Evolutionary conservation across 306 rosid species (phyloP).

Genomic region (Arachis hypogaea): DNA sequence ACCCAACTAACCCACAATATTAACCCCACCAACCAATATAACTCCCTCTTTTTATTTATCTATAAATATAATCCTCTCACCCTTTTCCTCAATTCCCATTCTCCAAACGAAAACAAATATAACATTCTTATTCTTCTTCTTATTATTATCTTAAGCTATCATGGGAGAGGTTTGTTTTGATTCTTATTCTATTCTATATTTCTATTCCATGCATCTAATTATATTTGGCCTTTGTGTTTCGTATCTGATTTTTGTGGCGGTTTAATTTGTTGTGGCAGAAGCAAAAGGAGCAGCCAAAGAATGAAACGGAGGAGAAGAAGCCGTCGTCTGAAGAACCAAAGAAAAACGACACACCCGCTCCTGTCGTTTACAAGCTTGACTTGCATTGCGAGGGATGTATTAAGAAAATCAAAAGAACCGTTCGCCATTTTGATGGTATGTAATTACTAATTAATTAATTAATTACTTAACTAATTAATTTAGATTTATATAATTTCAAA

Average conservation of each 20-base stretch:
- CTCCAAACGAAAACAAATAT: slow-evolving; percentile 39
- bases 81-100: slow-evolving; percentile 25
- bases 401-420: slow-evolving; percentile 65
- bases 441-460: background rate
- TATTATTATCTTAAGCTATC: background rate
- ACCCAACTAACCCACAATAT: slow-evolving; percentile 38
- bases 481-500: background rate
- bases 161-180: slow-evolving; percentile 72
- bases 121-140: slow-evolving; percentile 17
- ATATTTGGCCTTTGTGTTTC: too few species aligned
- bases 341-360: slow-evolving; percentile 54
- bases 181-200: background rate
- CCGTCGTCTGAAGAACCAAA: slow-evolving; percentile 52
- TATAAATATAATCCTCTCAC: slow-evolving; percentile 42
- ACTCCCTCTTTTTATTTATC: slow-evolving; percentile 6
- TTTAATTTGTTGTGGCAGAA: slow-evolving; percentile 40
- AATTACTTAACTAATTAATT: too few species aligned
- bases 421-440: slow-evolving; percentile 58
- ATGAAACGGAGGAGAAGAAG: slow-evolving; percentile 64
- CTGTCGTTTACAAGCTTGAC: slow-evolving; percentile 71
- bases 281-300: slow-evolving; percentile 56
- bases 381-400: slow-evolving; percentile 91
- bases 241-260: too few species aligned
- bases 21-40: slow-evolving; percentile 36
- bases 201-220: background rate